Evolutionary conservation across 768 basidiomycete genomes (phyloP), one percentile per base, ranked within the genome.

Genomic region (Podaxis mareebaensis): DNA sequence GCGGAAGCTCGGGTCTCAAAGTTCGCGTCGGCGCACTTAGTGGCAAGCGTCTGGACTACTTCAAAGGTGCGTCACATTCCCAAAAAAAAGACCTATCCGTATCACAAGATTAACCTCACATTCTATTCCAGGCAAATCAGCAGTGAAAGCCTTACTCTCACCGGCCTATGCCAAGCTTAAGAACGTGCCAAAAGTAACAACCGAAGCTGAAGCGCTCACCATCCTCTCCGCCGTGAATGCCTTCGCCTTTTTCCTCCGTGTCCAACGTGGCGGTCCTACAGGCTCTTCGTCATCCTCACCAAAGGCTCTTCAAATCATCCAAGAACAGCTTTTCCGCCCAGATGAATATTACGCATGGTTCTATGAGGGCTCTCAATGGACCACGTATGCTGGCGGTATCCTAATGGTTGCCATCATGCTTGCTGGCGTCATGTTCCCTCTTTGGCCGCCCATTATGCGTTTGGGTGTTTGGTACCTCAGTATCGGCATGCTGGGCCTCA

Each of bases 381-480:
- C 90, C 68, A 96, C 92, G 6, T 93, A 96, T 71, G 86, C 94
- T 10, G 93, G 95, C 46, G 96, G 93, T 17, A 79, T 91, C 12
- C 87, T 87, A 30, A 95, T 99, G 93, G 95, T 99, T 63, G 85
- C 83, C 46, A 81, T 98, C 72, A 94, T 99, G 82, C 89, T 99
- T 48, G 95, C 91, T 4, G 96, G 93, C 1, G 96, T 98, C 71
- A 97, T 99, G 95, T 99, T 97, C 86, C 97, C 97, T 3, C 83
- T 99, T 15, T 99, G 97, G 97, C 97, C 97, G 1, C 86, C 91
- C 54, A 88, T 87, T 69, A 86, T 99, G 85, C 85, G 96, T 13
- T 79, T 96, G 33, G 96, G 96, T 39, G 96, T 96, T 61, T 98
- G 92, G 91, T 99, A 99, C 75, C 80, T 99, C 67, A 92, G 90